A percentile compares a stretch with the other conserved stretches of the same genome.
Conservation (phyloP, 805 yeast genomes). For the Saccharomyces jurei region DNA sequence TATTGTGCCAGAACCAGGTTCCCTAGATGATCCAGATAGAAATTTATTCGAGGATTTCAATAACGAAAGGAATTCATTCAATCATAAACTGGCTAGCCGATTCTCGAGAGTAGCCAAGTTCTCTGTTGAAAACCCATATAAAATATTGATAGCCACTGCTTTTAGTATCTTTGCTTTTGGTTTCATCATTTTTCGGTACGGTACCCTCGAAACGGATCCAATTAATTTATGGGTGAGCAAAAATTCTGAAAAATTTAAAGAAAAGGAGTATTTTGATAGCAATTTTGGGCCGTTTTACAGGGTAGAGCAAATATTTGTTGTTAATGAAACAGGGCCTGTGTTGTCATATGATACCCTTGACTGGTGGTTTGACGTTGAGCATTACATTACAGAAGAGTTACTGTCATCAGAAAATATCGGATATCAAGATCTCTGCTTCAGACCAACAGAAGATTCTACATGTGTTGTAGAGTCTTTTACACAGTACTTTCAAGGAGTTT, state of each 20-base stretch:
- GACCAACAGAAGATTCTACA: conserved; percentile 62
- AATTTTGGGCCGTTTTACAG: conserved; percentile 90
- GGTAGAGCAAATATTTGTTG: conserved; percentile 72
- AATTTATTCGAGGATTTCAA: not conserved
- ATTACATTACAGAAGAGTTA: conserved; percentile 35
- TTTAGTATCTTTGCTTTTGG: conserved; percentile 29
- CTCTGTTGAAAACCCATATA: conserved; percentile 56
- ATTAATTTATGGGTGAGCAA: conserved; percentile 86
- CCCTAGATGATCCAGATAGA: not conserved
- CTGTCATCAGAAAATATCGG: conserved; percentile 26
- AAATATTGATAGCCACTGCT: conserved; percentile 39
- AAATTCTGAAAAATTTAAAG: conserved; percentile 55
- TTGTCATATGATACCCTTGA: conserved; percentile 58
- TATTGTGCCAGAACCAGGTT: not conserved
- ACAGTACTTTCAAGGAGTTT: conserved; percentile 71
- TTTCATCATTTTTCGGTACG: conserved; percentile 37
- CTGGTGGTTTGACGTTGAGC: conserved; percentile 89
- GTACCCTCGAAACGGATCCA: conserved; percentile 68
- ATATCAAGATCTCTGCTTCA: conserved; percentile 69
- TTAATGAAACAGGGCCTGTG: conserved; percentile 61
- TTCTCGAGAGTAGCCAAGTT: conserved; percentile 46
- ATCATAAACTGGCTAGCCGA: conserved; percentile 11
- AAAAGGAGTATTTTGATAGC: conserved; percentile 63
- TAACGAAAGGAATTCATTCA: conserved; percentile 1
- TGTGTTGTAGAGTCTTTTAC: conserved; percentile 86